A percentile compares a stretch with the other conserved stretches of the same genome.
Evolutionary conservation across 1,139 yeast species (phyloP).

Genomic region (Candida tunisiensis): DNA sequence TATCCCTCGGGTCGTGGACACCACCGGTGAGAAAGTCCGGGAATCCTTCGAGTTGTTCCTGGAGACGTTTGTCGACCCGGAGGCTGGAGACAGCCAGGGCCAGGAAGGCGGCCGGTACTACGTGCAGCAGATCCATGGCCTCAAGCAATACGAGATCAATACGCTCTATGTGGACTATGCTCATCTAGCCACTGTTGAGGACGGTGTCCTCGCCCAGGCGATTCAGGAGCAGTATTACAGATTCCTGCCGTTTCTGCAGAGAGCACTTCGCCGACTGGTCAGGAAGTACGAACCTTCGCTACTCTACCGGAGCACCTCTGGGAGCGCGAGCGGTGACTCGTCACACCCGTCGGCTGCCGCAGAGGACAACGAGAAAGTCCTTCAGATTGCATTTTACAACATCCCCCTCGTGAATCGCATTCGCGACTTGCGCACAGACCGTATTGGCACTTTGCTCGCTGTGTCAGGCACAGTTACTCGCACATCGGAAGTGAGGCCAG

Average conservation of each 20-base stretch:
- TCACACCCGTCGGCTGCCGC: conserved; percentile 17
- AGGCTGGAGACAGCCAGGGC: conserved; percentile 11
- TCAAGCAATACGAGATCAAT: conserved; percentile 59
- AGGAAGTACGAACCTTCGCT: conserved; percentile 64
- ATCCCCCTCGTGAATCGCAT: conserved; percentile 71
- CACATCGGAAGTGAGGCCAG: conserved; percentile 96
- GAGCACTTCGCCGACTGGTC: conserved; percentile 58
- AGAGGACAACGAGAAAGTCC: conserved; percentile 48
- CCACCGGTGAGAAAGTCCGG: conserved; percentile 85
- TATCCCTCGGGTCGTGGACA: conserved; percentile 78
- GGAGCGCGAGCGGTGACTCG: conserved; percentile 10
- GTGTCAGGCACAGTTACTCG: conserved; percentile 94
- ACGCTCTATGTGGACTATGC: conserved; percentile 78
- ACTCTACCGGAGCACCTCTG: conserved; percentile 22
- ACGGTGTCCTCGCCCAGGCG: conserved; percentile 70
- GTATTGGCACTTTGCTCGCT: conserved; percentile 70
- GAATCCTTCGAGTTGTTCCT: conserved; percentile 81
- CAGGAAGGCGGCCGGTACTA: conserved; percentile 39
- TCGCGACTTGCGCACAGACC: conserved; percentile 80
- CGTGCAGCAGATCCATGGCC: conserved; percentile 63
- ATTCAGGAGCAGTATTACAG: conserved; percentile 83
- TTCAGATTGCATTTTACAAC: conserved; percentile 83
- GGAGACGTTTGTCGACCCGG: conserved; percentile 37
- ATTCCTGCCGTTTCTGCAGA: conserved; percentile 69
- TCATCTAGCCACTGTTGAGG: conserved; percentile 59